These are phyloP conservation scores for Malus sylvestris DNA, from an alignment of 306 rosid genomes.

Conservation along the genomic window DNA sequence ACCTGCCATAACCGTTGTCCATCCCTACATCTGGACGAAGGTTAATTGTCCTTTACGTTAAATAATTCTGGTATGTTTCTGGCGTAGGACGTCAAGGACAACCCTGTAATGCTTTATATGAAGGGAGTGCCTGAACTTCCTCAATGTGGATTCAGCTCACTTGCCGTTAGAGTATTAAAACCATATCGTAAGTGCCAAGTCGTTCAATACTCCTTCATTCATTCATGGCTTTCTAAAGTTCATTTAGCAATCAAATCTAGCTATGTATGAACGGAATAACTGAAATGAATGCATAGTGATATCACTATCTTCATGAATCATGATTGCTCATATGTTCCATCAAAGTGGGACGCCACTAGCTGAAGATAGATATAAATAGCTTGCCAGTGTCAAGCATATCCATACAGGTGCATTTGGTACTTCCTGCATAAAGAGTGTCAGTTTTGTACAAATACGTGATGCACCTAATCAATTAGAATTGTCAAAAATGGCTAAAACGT, in stretches of 20 bases:
- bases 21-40: not conserved
- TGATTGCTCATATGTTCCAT: not conserved
- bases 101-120: conserved; percentile 81
- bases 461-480: not conserved
- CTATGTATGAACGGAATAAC: not conserved
- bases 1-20: too few relatives aligned
- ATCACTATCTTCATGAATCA: not conserved
- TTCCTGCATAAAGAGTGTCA: not conserved
- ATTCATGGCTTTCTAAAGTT: not conserved
- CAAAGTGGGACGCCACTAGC: not conserved
- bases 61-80: conserved; percentile 5
- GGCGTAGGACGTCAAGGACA: conserved; percentile 63
- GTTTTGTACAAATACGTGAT: not conserved
- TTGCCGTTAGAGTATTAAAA: conserved; percentile 66
- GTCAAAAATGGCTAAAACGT: not conserved
- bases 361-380: not conserved
- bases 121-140: conserved; percentile 75
- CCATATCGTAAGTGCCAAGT: conserved; percentile 37
- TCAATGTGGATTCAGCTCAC: conserved; percentile 79
- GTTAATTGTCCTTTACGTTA: not conserved
- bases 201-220: not conserved
- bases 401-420: not conserved
- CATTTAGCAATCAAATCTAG: not conserved
- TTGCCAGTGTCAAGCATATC: not conserved
- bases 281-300: not conserved